Conservation (phyloP, 371 early-diverging fungal genomes). For the Funneliformis caledonium region DNA sequence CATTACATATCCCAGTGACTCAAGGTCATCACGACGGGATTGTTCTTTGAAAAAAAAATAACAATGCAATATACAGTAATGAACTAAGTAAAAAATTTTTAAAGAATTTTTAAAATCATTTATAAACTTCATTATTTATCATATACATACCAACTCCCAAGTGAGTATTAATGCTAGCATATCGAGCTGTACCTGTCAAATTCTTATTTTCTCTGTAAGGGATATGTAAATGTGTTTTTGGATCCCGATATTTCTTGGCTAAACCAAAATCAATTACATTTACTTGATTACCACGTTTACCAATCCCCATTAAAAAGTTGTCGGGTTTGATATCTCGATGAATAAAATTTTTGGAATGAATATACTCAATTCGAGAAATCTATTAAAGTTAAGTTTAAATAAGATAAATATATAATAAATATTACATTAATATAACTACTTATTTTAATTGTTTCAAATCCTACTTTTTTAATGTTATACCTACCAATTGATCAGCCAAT, state of each 20-base stretch:
- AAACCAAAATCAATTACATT: constrained; percentile 99
- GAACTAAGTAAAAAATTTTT: neutral
- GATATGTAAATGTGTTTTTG: constrained; percentile 96
- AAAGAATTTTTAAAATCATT: neutral
- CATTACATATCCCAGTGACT: constrained; percentile 98
- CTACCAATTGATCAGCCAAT: constrained; percentile 98
- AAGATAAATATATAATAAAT: neutral
- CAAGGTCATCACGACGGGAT: constrained; percentile 99
- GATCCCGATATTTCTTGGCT: constrained; percentile 98
- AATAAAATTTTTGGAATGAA: constrained; percentile 90
- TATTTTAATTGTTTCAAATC: neutral
- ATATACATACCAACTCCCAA: constrained; percentile 85
- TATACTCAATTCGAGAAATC: constrained; percentile 95
- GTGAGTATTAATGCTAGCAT: constrained; percentile 99
- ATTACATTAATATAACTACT: neutral
- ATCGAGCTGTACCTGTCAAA: constrained; percentile 99
- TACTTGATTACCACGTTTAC: constrained; percentile 93
- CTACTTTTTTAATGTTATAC: constrained; percentile 20
- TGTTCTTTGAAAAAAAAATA: constrained; percentile 72
- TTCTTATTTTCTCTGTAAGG: constrained; percentile 98
- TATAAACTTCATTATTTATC: neutral
- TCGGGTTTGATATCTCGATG: constrained; percentile 95
- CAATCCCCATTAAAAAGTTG: constrained; percentile 99
- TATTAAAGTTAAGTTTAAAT: constrained; percentile 44
- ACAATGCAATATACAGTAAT: neutral